Evolutionary conservation across 495 filamentous ascomycete genomes (phyloP).

Genomic region (Hyaloscypha finlandica): DNA sequence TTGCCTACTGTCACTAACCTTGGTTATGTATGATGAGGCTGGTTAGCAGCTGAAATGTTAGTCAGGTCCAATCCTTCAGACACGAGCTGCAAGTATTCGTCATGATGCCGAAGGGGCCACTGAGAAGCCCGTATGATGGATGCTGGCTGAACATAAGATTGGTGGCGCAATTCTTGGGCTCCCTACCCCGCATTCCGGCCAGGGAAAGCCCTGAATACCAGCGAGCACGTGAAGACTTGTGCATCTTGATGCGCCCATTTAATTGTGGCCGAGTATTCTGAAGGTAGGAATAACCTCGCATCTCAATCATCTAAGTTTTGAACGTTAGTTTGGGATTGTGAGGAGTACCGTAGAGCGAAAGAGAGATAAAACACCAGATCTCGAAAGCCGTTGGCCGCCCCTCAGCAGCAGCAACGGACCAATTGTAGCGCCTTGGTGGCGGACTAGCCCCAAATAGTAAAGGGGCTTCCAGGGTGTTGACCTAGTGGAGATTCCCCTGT

Average conservation of each 20-base stretch:
- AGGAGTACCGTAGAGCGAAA: no score
- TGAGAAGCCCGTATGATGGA: no score
- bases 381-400: no score
- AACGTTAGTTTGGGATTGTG: no score
- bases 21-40: background rate
- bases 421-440: background rate
- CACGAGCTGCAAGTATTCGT: background rate
- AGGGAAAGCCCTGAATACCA: background rate
- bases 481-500: background rate
- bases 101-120: no score
- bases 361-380: no score
- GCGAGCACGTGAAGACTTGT: background rate
- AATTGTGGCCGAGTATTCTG: no score
- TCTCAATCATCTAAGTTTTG: no score
- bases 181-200: background rate
- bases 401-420: background rate
- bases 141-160: background rate
- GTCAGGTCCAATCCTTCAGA: background rate
- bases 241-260: background rate
- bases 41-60: background rate
- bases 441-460: background rate
- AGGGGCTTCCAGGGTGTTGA: background rate
- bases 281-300: no score
- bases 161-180: background rate
- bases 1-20: background rate